Conservation (phyloP, 1,284 basidiomycete species). For the Cystobasidium pallidum region DNA sequence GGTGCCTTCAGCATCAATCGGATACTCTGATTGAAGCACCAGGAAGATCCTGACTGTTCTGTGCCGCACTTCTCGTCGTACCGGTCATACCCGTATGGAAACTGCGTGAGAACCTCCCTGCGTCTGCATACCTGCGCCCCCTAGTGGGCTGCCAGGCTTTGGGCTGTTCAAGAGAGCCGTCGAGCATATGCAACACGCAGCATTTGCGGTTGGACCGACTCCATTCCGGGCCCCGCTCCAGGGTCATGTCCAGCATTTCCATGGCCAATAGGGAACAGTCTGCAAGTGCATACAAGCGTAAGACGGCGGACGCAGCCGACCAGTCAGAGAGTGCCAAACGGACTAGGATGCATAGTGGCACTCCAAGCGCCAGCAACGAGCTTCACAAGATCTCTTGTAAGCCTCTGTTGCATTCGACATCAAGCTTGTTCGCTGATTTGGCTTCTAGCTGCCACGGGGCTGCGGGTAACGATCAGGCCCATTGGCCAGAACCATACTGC, state of each 20-base stretch:
- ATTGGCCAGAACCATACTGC: neutral
- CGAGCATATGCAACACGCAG: neutral
- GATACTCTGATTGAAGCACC: too few relatives aligned
- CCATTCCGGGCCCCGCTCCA: neutral
- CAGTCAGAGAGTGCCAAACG: neutral
- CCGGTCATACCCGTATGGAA: too few relatives aligned
- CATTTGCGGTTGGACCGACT: neutral
- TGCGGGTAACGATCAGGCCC: slow-evolving; percentile 1
- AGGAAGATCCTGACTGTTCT: too few relatives aligned
- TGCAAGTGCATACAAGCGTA: neutral
- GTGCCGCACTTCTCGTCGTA: too few relatives aligned
- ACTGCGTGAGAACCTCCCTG: too few relatives aligned
- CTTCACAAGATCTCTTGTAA: neutral
- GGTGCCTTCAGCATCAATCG: too few relatives aligned
- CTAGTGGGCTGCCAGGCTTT: too few relatives aligned
- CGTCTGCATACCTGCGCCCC: too few relatives aligned
- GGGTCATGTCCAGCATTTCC: neutral
- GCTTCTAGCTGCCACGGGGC: neutral
- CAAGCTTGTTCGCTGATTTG: neutral
- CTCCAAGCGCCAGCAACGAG: too few relatives aligned
- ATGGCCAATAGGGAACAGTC: neutral
- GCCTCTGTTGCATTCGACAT: neutral
- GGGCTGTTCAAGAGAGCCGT: too few relatives aligned
- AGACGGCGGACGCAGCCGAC: neutral
- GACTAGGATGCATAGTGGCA: neutral